Evolutionary conservation across 1,139 yeast species (phyloP).

Genomic region (Meyerozyma sp.): DNA sequence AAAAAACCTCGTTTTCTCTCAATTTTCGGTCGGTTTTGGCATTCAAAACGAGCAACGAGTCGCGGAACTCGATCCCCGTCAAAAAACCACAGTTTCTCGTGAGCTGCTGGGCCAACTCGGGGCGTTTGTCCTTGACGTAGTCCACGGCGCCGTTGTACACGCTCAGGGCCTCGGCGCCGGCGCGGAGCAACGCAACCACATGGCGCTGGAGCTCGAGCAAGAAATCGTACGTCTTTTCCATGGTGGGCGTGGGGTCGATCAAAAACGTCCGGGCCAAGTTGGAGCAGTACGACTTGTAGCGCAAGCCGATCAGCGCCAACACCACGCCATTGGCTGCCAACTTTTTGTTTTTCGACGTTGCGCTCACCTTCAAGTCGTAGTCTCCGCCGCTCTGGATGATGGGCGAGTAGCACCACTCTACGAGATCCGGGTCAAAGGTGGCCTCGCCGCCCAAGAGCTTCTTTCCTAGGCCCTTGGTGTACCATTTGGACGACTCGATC

Average conservation of each 20-base stretch:
- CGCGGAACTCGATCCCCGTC: constrained; percentile 88
- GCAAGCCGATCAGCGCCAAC: constrained; percentile 75
- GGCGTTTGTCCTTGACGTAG: constrained; percentile 51
- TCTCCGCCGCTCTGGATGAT: constrained; percentile 86
- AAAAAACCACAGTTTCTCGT: constrained; percentile 86
- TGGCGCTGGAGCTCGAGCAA: constrained; percentile 63
- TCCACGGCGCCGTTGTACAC: constrained; percentile 62
- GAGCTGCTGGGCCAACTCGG: constrained; percentile 61
- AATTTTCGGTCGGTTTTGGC: constrained; percentile 67
- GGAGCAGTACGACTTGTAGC: constrained; percentile 88
- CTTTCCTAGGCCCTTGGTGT: constrained; percentile 59
- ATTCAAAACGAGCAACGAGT: constrained; percentile 68
- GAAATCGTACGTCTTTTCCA: constrained; percentile 77
- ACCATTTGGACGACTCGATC: constrained; percentile 73
- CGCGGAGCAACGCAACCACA: constrained; percentile 54
- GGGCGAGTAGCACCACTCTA: constrained; percentile 96
- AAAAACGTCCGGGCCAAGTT: constrained; percentile 83
- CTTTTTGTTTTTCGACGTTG: constrained; percentile 62
- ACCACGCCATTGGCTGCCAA: constrained; percentile 78
- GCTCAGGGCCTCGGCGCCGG: constrained; percentile 62
- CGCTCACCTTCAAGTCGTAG: constrained; percentile 82
- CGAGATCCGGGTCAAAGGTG: constrained; percentile 66
- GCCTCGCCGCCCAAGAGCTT: constrained; percentile 37
- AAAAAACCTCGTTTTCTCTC: constrained; percentile 69
- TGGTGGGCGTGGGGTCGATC: constrained; percentile 80